Evolutionary conservation across 2,329 filamentous ascomycete species (phyloP), one percentile per base, ranked within the genome.

Genomic region (Magnaporthales sp.): DNA sequence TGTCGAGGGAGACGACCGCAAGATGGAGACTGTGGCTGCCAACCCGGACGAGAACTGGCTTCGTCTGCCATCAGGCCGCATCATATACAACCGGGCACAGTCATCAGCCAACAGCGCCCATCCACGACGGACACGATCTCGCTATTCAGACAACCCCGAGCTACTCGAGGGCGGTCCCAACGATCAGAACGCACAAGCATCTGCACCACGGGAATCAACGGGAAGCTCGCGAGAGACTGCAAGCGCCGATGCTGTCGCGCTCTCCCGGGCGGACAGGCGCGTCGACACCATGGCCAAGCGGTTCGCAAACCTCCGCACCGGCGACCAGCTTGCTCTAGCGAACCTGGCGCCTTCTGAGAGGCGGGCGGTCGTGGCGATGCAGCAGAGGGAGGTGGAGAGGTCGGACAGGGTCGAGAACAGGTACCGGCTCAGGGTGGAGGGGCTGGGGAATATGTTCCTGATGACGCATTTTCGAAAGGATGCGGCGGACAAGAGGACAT

Each of bases 11-110:
- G 22, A 66, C 1, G 11, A 6, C 24, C 56, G 29, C 51, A 66
- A 65, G 27, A 66, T 62, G 15, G 66, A 68, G 9, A 31, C 19
- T 11, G 4, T n/a, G n/a, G 8, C 26, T 15, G 51, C 31, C 13
- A 67, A 66, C n/a, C 32, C 65, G 1, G 72, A 75, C n/a, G 72
- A 74, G 1, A 69, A 72, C 30, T 74, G 74, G 3, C 65, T 80
- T 0, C 72, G 72, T 3, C 67, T 80, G 0, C 73, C 77, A 0
- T 79, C 77, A 0, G 77, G 78, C 4, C 78, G 74, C 27, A 72
- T 75, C 7, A 71, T 79, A 7, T 72, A 72, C 64, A 66, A 51
- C 11, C 66, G 66, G 19, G 31, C 66, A 4, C 60, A 63, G 31
- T 61, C 31, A 11, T 26, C 51, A 22, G 10, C 46, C 27, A n/a